Conservation (phyloP, 495 filamentous ascomycete species). For the Hypoxylon lenormandii region DNA sequence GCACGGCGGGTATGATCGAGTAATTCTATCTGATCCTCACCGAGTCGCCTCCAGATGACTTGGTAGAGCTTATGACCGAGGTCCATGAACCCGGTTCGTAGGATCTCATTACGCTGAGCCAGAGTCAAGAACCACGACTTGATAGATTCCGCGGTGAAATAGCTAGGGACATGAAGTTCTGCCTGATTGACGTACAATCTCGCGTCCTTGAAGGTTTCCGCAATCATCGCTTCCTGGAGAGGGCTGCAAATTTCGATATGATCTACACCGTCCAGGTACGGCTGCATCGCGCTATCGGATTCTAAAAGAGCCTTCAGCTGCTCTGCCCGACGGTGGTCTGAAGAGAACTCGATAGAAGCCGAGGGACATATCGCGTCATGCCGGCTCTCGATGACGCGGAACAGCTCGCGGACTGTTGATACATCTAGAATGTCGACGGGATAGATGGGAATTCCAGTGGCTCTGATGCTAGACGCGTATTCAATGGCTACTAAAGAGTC, state of each 20-base stretch:
- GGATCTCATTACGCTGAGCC: constrained; percentile 69
- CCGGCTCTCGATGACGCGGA: background rate
- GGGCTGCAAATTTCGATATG: constrained; percentile 72
- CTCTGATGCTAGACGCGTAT: constrained; percentile 69
- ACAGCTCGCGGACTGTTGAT: constrained; percentile 55
- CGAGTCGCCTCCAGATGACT: constrained; percentile 69
- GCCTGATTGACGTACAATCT: constrained; percentile 80
- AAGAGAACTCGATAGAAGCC: background rate
- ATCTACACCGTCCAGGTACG: constrained; percentile 55
- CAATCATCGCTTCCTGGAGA: constrained; percentile 80
- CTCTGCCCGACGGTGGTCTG: background rate
- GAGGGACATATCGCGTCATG: background rate
- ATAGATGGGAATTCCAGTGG: constrained; percentile 62
- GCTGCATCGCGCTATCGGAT: constrained; percentile 42
- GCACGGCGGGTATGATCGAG: constrained; percentile 45
- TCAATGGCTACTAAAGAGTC: constrained; percentile 80
- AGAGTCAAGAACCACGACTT: constrained; percentile 61
- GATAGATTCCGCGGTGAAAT: constrained; percentile 50
- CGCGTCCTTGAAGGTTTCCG: constrained; percentile 68
- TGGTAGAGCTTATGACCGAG: constrained; percentile 67
- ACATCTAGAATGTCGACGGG: constrained; percentile 69
- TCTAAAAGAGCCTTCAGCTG: constrained; percentile 2
- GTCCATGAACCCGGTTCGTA: constrained; percentile 76
- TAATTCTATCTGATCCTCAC: constrained; percentile 57
- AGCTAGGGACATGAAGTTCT: constrained; percentile 64